A percentile compares a stretch with the other conserved stretches of the same genome.
phyloP scores from a whole-genome alignment of 768 basidiomycete genomes.

The Bullera alba region DNA sequence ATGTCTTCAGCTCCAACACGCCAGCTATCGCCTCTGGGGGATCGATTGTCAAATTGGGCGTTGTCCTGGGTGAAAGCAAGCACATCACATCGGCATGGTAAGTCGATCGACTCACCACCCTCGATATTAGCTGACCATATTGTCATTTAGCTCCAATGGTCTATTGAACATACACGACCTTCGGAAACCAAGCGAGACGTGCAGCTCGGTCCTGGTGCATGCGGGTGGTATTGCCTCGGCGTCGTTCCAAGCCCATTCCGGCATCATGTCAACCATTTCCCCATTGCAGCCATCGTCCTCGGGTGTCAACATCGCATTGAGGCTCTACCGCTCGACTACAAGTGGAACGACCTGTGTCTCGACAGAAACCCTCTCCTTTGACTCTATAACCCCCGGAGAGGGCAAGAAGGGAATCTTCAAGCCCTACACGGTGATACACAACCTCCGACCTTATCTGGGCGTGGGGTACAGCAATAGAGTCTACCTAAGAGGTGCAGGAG shows the following conservation, averaged over 20 bases:
- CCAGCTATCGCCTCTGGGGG: neutral
- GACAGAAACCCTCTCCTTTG: conserved; percentile 16
- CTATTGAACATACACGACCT: conserved; percentile 32
- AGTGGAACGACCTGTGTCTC: conserved; percentile 14
- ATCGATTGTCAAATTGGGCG: conserved; percentile 20
- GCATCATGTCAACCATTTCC: conserved; percentile 30
- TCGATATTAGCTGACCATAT: neutral
- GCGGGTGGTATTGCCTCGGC: conserved; percentile 22
- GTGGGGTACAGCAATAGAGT: conserved; percentile 24
- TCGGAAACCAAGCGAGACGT: conserved; percentile 11
- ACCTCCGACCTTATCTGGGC: conserved; percentile 26
- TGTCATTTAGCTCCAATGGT: conserved; percentile 33
- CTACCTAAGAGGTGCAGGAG: conserved; percentile 24
- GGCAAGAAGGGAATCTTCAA: neutral
- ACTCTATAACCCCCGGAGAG: conserved; percentile 4
- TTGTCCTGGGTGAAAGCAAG: conserved; percentile 31
- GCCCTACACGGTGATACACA: conserved; percentile 34
- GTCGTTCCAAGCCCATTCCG: conserved; percentile 35
- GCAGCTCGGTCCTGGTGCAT: conserved; percentile 19
- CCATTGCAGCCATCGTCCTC: conserved; percentile 1
- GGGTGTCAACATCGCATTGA: neutral
- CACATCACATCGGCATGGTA: conserved; percentile 29
- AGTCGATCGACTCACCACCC: conserved; percentile 12
- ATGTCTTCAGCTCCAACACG: neutral
- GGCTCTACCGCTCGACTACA: neutral